These are phyloP conservation scores for Trichothecium sympodiale DNA, from an alignment of 2,329 filamentous ascomycete species.

Conservation along the genomic window DNA sequence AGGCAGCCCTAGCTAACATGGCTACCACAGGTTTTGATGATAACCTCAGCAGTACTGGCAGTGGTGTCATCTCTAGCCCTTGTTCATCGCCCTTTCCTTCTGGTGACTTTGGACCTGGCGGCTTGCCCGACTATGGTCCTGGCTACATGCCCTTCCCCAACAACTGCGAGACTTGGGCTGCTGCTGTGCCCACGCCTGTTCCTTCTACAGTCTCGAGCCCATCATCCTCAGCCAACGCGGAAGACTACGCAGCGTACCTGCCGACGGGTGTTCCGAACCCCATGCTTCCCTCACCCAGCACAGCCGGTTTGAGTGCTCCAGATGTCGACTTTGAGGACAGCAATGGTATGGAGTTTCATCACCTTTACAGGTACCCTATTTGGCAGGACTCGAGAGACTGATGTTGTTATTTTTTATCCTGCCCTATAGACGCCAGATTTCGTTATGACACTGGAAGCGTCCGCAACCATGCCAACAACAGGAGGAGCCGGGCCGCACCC, in stretches of 20 bases:
- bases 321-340: slow-evolving; percentile 26
- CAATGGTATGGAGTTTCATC: slow-evolving; percentile 9
- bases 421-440: too few species aligned
- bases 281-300: slow-evolving; percentile 24
- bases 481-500: too few species aligned
- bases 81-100: slow-evolving; percentile 32
- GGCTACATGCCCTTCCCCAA: slow-evolving; percentile 26
- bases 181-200: slow-evolving; percentile 29
- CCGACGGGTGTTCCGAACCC: slow-evolving; percentile 35
- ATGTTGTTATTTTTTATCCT: too few species aligned
- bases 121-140: slow-evolving; percentile 28
- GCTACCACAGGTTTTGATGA: slow-evolving; percentile 28
- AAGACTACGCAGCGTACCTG: slow-evolving; percentile 38
- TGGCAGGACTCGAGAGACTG: too few species aligned
- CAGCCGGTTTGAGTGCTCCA: slow-evolving; percentile 16
- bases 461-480: too few species aligned
- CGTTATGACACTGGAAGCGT: too few species aligned
- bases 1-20: slow-evolving; percentile 5
- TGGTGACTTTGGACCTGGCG: slow-evolving; percentile 22
- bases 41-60: slow-evolving; percentile 22
- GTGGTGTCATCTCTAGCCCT: slow-evolving; percentile 29
- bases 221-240: slow-evolving; percentile 32
- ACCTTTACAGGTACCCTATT: too few species aligned
- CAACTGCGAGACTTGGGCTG: slow-evolving; percentile 34
- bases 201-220: slow-evolving; percentile 41